A percentile compares a stretch with the other conserved stretches of the same genome.
Evolutionary conservation across 179 eudicot genomes (phyloP).

Genomic region (Spinacia oleracea): DNA sequence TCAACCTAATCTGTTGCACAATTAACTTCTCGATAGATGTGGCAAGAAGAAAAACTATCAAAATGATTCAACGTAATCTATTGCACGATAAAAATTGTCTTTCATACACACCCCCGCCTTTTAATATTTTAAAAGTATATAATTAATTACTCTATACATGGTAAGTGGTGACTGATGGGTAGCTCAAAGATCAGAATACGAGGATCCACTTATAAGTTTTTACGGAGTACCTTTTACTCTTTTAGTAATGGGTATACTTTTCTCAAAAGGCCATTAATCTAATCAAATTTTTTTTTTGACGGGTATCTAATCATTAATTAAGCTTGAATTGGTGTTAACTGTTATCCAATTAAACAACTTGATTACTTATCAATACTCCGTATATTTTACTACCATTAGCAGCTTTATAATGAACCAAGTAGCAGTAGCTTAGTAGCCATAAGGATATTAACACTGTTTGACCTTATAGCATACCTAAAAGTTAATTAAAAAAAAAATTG

Average conservation of each 20-base stretch:
- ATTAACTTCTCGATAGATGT: too few species aligned
- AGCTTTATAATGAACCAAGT: not conserved
- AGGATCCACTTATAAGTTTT: conserved; percentile 5
- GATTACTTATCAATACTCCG: not conserved
- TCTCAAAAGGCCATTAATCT: not conserved
- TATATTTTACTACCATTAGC: not conserved
- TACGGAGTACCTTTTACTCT: too few species aligned
- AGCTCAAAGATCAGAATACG: conserved; percentile 3
- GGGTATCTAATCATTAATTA: not conserved
- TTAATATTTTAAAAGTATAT: too few species aligned
- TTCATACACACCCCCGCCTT: not conserved
- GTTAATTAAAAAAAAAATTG: not conserved
- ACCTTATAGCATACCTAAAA: not conserved
- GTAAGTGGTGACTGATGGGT: not conserved
- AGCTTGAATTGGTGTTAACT: too few species aligned
- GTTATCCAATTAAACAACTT: not conserved
- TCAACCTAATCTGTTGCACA: too few species aligned
- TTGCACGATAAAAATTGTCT: too few species aligned
- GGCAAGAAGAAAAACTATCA: too few species aligned
- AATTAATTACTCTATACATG: too few species aligned
- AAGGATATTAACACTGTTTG: not conserved
- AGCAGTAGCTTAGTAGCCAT: too few species aligned
- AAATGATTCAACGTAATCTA: too few species aligned
- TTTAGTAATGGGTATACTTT: not conserved
- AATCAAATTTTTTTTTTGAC: too few species aligned